Base-by-base conservation (phyloP, 2,329 filamentous ascomycete genomes). In the Diaporthe eres region DNA sequence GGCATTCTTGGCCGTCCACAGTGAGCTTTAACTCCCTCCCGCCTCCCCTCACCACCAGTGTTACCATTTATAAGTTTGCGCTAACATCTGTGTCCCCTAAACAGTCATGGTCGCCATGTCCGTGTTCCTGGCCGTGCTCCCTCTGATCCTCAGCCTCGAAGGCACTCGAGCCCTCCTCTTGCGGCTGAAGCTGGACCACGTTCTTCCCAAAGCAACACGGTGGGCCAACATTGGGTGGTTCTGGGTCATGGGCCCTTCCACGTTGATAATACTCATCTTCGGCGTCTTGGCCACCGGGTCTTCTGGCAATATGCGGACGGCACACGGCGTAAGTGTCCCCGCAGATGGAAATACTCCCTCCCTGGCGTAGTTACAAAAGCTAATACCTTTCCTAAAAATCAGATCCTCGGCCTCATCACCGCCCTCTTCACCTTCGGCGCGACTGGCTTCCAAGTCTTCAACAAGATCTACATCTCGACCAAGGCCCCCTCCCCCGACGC, bases 331-430 rank as follows among this genome's bases (percentile, higher is more conserved):
- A 79, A 77, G 81, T 78, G 44, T 42, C 39, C 13, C 25, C 15
- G 12, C 17, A 10, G 17, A 44, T 19, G n/a, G 12, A 44, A 4
- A n/a, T 19, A 15, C 3, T 4, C 1, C 1, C 10, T 17, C 19
- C 19, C 5, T 37, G 6, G 10, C 0, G 1, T 34, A 19, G 1
- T 4, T 3, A 19, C 19, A n/a, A 7, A 47, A 25, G 9, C 25
- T 12, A 22, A 39, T 17, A 13, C 9, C 8, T 2, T 58, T 8
- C 19, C 74, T 75, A 13, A 71, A 71, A 61, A 8, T 13, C 61
- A 83, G 82, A 77, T 83, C 22, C 73, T 83, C 37, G 79, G 81
- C 28, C 77, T 82, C 12, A 55, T 83, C 13, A 81, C 80, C 4
- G 73, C 78, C 1, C n/a, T 83, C 15, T 22, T 80, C 37, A 80